These are phyloP conservation scores for Aureobasidium mangrovei DNA, from an alignment of 2,329 filamentous ascomycete genomes.

Conservation along the genomic window DNA sequence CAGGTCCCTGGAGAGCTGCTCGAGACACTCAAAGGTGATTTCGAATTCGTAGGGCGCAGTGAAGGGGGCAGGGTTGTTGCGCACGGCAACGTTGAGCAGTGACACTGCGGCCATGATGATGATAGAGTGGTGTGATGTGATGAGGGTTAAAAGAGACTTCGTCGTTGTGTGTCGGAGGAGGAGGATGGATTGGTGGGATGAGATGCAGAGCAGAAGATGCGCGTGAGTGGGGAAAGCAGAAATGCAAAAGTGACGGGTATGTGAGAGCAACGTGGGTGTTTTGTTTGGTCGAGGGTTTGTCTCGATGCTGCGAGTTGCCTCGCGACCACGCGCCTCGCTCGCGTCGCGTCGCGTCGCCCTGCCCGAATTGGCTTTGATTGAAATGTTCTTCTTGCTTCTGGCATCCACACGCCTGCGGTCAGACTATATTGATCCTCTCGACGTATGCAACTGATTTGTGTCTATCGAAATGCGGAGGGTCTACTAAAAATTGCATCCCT, in stretches of 20 bases:
- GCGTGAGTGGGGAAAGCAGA: neutral
- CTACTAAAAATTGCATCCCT: too few species aligned
- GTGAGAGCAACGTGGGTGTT: slow-evolving; percentile 4
- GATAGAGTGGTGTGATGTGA: neutral
- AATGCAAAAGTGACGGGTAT: slow-evolving; percentile 1
- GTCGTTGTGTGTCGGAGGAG: too few species aligned
- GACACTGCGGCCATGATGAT: slow-evolving; percentile 82
- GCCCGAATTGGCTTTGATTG: neutral
- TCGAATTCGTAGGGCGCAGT: slow-evolving; percentile 91
- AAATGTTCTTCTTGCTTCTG: neutral
- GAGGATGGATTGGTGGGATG: neutral
- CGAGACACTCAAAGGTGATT: slow-evolving; percentile 97
- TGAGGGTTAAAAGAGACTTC: neutral
- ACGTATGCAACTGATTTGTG: too few species aligned
- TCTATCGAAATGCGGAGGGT: too few species aligned
- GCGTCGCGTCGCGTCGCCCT: neutral
- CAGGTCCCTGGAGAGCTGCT: slow-evolving; percentile 90
- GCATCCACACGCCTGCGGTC: neutral
- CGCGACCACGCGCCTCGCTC: neutral
- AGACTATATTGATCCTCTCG: too few species aligned
- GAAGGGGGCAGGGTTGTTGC: slow-evolving; percentile 96
- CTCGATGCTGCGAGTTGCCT: neutral
- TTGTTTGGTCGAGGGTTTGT: neutral
- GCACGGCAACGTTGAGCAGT: slow-evolving; percentile 85
- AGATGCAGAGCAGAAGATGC: neutral